Evolutionary conservation across 768 basidiomycete species (phyloP), one percentile per base, ranked within the genome.

Genomic region (Macrolepiota albuminosa): DNA sequence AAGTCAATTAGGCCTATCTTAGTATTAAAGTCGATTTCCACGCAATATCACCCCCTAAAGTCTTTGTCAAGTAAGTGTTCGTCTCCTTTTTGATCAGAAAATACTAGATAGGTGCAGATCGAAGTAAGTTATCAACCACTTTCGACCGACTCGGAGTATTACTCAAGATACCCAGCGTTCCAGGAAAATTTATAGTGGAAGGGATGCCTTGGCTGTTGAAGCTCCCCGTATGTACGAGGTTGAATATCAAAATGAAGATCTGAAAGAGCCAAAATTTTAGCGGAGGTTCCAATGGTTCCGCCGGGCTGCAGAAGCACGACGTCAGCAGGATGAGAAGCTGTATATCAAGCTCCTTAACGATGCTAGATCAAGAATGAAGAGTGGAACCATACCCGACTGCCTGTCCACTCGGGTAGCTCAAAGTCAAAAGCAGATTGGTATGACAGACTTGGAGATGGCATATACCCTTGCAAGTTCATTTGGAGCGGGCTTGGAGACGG

Each of bases 181-280:
- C 78, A 2, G 78, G 79, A 33, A 81, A 79, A 65, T 80, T 78
- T 54, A 59, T 81, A 3, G 79, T 81, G 13, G 79, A 81, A 65
- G 76, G 76, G 1, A 74, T 77, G 73, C 79, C 79, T 0, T 79
- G 78, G 73, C 71, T 81, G 2, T 67, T 80, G 5, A 76, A 75
- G 55, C 71, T 81, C 24, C 79, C 79, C 11, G 76, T 76, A 66
- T 46, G 72, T 59, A 8, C 4, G 46, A 11, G 13, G 10, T 14
- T 8, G 51, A 8, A 10, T 26, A 18, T 57, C 2, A 37, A 21
- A 7, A 13, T 26, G 10, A 34, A 26, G 6, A 11, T 14, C 39
- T 40, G 33, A 37, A 24, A 39, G 2, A 7, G 8, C n/a, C 11
- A 21, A 11, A 26, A 26, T 36, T 31, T 31, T 49, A 78, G 76